Evolutionary conservation across 345 rosid genomes (phyloP), one percentile per base, ranked within the genome.

Genomic region (Eutrema japonicum): DNA sequence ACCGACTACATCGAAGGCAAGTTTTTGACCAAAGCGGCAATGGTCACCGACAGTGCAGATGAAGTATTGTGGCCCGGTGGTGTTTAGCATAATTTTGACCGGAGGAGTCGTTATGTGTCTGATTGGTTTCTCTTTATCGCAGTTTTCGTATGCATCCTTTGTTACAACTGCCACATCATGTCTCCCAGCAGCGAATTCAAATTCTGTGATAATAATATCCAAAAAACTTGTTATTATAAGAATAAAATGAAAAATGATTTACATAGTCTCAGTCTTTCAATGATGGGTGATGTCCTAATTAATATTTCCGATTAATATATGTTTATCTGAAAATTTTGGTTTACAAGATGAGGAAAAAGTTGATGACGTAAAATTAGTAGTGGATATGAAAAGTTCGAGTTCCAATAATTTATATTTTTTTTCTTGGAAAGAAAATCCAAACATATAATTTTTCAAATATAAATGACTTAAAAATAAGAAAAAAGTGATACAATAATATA

Each of bases 91-190:
- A 53, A 84, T 63, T 32, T 66, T 82, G 18, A 79, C 84, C 0
- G 88, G 93, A 30, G 83, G 67, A 4, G 18, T 74, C 27, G 45
- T 46, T 13, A 40, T 35, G 38, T 26, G 45, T n/a, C 77, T 30
- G 41, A 64, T 42, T 5, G 86, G 75, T 46, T 66, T 82, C 51
- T 52, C 68, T 35, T 71, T 72, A 48, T 52, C 70, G 73, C 92
- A 85, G 8, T 66, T 56, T 2, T 66, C 81, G 46, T 68, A 86
- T 33, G 79, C 82, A 32, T 40, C 78, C 78, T 79, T 12, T 2
- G 79, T 79, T 73, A 88, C 87, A 42, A 70, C 67, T 2, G 86
- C 87, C 59, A 85, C 88, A 27, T 85, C 81, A 60, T 87, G 92
- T n/a, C 77, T 61, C 18, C 80, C 86, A 51, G 70, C 64, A n/a